These are phyloP conservation scores for Cornus kousa DNA, from an alignment of 148 eudicot species.

Conservation along the genomic window DNA sequence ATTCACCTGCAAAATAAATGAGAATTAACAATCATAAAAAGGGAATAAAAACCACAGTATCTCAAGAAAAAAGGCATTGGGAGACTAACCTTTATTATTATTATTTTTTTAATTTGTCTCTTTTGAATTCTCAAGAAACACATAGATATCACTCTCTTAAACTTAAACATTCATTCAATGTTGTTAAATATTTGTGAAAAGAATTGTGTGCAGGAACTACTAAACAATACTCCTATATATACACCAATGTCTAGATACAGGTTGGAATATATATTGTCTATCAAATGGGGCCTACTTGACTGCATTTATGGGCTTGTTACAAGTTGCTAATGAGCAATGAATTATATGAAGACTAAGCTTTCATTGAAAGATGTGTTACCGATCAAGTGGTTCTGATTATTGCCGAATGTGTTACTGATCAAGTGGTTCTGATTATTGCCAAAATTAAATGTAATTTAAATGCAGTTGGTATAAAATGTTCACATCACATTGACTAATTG, in stretches of 20 bases:
- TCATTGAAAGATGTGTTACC: too few species aligned
- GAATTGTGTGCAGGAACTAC: background rate
- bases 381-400: too few species aligned
- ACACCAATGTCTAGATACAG: background rate
- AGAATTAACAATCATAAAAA: background rate
- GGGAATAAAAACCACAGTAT: background rate
- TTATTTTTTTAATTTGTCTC: background rate
- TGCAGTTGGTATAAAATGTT: too few species aligned
- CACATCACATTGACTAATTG: too few species aligned
- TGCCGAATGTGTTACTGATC: too few species aligned
- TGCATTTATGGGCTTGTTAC: too few species aligned
- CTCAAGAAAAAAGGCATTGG: background rate
- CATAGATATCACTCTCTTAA: background rate
- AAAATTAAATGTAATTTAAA: too few species aligned
- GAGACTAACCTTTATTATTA: background rate
- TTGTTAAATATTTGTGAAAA: background rate
- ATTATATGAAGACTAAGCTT: too few species aligned
- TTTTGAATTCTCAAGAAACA: too few species aligned
- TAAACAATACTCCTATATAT: too few species aligned
- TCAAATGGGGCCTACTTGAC: background rate
- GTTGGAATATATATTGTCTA: background rate
- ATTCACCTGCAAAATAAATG: conserved; percentile 9
- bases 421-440: too few species aligned
- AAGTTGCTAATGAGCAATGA: too few species aligned
- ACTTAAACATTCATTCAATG: background rate